These are phyloP conservation scores for Henckelia pumila DNA, from an alignment of 257 asterid genomes.

Conservation along the genomic window DNA sequence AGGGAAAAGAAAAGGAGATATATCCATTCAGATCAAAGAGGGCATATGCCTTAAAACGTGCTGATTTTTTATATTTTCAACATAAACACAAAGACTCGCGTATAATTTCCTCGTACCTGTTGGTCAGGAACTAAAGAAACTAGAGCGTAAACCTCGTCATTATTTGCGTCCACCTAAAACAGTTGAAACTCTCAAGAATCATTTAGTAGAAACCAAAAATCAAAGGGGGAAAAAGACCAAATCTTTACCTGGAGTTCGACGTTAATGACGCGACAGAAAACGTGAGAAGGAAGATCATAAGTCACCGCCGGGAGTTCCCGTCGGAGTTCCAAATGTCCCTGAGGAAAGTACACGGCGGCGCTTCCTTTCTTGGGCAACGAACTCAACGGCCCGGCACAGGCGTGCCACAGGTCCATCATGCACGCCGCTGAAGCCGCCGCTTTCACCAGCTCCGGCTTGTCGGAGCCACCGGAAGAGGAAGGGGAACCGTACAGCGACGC, in stretches of 20 bases:
- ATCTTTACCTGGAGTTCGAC: conserved; percentile 72
- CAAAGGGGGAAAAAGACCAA: not conserved
- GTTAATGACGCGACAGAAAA: conserved; percentile 88
- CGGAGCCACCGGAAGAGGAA: conserved; percentile 33
- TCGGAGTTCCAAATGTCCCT: conserved; percentile 81
- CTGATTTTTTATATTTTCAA: conserved; percentile 11
- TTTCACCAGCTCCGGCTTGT: conserved; percentile 29
- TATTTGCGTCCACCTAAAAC: conserved; percentile 74
- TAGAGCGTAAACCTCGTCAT: conserved; percentile 90
- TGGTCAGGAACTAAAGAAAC: conserved; percentile 81
- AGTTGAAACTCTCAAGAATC: conserved; percentile 10
- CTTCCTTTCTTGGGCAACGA: conserved; percentile 86
- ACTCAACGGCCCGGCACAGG: conserved; percentile 95
- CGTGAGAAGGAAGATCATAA: conserved; percentile 71
- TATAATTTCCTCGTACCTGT: conserved; percentile 42
- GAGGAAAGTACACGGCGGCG: conserved; percentile 85
- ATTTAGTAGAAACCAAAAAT: conserved; percentile 10
- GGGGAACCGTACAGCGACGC: conserved; percentile 37
- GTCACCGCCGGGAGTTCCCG: conserved; percentile 50
- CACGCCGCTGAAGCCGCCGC: conserved; percentile 50
- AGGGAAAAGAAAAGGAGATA: not conserved
- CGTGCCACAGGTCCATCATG: conserved; percentile 99
- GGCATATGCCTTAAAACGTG: not conserved
- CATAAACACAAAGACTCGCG: conserved; percentile 1
- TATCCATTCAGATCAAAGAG: conserved; percentile 1